Evolutionary conservation across 805 yeast species (phyloP).

Genomic region (Geotrichum ghanense): DNA sequence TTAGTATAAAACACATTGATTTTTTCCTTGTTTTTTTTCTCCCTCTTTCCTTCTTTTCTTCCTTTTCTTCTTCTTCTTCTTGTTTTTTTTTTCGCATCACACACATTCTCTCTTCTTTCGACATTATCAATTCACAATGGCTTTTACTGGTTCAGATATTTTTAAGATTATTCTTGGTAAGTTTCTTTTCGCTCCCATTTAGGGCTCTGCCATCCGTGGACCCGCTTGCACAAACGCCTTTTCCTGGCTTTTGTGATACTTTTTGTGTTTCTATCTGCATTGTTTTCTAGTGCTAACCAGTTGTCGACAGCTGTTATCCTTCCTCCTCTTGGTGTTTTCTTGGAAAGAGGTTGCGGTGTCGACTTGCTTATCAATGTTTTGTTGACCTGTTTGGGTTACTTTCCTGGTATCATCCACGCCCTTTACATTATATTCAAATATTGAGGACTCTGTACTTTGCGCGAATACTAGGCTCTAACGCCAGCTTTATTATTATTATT

Average conservation of each 20-base stretch:
- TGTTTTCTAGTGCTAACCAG: slow-evolving; percentile 3
- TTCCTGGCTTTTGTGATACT: neutral
- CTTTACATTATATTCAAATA: slow-evolving; percentile 21
- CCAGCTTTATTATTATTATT: too few relatives aligned
- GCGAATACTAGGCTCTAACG: too few relatives aligned
- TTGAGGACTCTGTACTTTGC: slow-evolving; percentile 4
- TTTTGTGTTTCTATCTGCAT: slow-evolving; percentile 15
- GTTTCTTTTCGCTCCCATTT: too few relatives aligned
- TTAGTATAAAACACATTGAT: too few relatives aligned
- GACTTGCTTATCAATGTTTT: slow-evolving; percentile 45
- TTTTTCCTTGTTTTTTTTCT: too few relatives aligned
- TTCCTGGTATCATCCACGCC: slow-evolving; percentile 45
- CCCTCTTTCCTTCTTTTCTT: too few relatives aligned
- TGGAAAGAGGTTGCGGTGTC: slow-evolving; percentile 44
- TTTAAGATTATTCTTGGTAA: slow-evolving; percentile 36
- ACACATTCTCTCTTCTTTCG: too few relatives aligned
- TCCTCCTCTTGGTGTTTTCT: slow-evolving; percentile 55
- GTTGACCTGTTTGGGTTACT: slow-evolving; percentile 59
- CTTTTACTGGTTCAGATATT: slow-evolving; percentile 42
- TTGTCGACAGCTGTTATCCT: slow-evolving; percentile 32
- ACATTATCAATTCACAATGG: slow-evolving; percentile 28
- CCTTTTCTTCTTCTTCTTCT: too few relatives aligned
- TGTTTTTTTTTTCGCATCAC: too few relatives aligned
- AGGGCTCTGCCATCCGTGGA: neutral
- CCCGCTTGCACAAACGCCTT: neutral